Conservation (phyloP, 768 basidiomycete species). For the Chalciporus piperatus region DNA sequence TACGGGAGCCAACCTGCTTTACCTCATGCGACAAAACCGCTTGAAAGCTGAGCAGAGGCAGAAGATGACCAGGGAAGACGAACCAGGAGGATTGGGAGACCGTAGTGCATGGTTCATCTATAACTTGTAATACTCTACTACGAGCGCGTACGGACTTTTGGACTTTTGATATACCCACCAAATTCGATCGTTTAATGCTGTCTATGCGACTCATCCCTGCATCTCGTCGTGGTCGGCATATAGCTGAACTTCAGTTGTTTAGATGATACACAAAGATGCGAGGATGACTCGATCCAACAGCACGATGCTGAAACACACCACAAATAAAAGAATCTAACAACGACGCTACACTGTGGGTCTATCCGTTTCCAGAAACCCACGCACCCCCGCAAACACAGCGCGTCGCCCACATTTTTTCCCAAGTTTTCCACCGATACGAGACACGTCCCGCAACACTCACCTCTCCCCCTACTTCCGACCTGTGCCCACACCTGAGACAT, state of each 20-base stretch:
- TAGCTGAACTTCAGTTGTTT: too few species aligned
- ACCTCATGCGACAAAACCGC: conserved; percentile 43
- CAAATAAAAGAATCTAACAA: neutral
- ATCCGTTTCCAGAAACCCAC: conserved; percentile 41
- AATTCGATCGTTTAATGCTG: too few species aligned
- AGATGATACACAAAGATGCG: too few species aligned
- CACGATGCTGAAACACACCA: neutral
- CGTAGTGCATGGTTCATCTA: conserved; percentile 55
- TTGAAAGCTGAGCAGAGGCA: conserved; percentile 41
- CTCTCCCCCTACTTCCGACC: conserved; percentile 43
- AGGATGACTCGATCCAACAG: too few species aligned
- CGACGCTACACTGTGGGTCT: neutral
- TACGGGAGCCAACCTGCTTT: conserved; percentile 37
- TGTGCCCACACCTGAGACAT: conserved; percentile 66
- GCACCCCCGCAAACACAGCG: conserved; percentile 71
- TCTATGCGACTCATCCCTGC: too few species aligned
- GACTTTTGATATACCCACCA: too few species aligned
- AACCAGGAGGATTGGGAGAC: conserved; percentile 44
- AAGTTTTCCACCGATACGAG: conserved; percentile 53
- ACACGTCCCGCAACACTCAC: conserved; percentile 28
- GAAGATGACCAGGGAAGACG: conserved; percentile 31
- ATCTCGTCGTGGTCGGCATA: too few species aligned
- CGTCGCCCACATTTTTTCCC: conserved; percentile 59
- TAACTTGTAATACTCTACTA: conserved; percentile 31
- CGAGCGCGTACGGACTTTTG: neutral